A percentile compares a stretch with the other conserved stretches of the same genome.
phyloP scores from a whole-genome alignment of 192 early-diverging fungal genomes.

The Gamsiella multidivaricata region DNA sequence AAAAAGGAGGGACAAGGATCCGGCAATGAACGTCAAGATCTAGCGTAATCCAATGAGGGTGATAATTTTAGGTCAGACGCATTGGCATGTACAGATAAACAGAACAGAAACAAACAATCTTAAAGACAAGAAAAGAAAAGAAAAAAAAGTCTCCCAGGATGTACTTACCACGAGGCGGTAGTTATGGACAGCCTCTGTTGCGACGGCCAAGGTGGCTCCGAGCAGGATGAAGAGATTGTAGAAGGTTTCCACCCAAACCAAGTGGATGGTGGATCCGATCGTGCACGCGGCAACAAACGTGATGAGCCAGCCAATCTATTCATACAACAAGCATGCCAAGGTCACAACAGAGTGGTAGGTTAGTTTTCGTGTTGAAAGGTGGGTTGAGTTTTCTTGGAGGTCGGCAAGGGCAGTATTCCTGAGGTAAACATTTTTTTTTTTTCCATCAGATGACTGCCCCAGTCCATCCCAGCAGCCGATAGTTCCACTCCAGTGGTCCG shows the following conservation, averaged over 20 bases:
- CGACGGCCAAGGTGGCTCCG: constrained; percentile 38
- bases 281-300: constrained; percentile 48
- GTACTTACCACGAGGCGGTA: constrained; percentile 52
- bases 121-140: constrained; percentile 2
- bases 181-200: constrained; percentile 33
- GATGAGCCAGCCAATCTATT: constrained; percentile 62
- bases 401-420: too few relatives aligned
- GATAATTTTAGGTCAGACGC: not conserved
- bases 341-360: too few relatives aligned
- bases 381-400: not conserved
- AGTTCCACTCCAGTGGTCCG: too few relatives aligned
- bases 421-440: too few relatives aligned
- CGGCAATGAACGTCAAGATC: constrained; percentile 48
- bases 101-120: constrained; percentile 1
- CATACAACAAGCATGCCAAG: too few relatives aligned
- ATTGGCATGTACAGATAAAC: constrained; percentile 2
- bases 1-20: constrained; percentile 17
- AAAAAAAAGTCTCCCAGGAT: constrained; percentile 3
- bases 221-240: constrained; percentile 56
- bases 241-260: constrained; percentile 57
- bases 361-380: not conserved
- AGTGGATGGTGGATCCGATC: constrained; percentile 4
- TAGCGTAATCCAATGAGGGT: constrained; percentile 4
- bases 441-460: too few relatives aligned
- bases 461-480: too few relatives aligned